These are phyloP conservation scores for Urochloa ruziziensis DNA, from an alignment of 176 grass and related monocot genomes.

Conservation along the genomic window DNA sequence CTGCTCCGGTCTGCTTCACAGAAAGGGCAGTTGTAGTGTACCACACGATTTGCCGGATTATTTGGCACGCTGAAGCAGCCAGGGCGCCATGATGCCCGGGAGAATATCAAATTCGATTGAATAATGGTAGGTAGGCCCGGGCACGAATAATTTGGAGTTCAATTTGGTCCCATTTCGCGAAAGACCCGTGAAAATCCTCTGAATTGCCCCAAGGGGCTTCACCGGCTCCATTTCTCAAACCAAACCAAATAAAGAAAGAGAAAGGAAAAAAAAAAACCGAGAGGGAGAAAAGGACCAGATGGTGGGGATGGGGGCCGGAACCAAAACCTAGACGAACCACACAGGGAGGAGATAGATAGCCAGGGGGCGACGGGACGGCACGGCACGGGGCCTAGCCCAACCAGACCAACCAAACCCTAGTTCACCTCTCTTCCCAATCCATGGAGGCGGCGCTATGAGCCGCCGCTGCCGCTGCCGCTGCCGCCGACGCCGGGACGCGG, in stretches of 20 bases:
- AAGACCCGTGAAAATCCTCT: background rate
- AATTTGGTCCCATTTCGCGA: conserved; percentile 7
- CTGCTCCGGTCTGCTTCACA: background rate
- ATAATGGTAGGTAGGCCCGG: background rate
- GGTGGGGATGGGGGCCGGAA: background rate
- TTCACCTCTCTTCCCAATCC: conserved; percentile 15
- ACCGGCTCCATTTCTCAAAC: conserved; percentile 7
- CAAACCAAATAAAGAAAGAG: conserved; percentile 30
- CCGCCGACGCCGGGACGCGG: background rate
- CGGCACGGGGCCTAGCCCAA: conserved; percentile 35
- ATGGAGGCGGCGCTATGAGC: conserved; percentile 49
- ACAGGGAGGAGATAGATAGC: conserved; percentile 37
- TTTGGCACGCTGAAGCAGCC: conserved; percentile 5
- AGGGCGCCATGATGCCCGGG: background rate
- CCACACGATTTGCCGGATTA: background rate
- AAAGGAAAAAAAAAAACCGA: background rate
- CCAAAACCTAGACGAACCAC: conserved; percentile 57
- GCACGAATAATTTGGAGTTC: background rate
- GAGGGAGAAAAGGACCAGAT: conserved; percentile 15
- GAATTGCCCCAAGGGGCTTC: conserved; percentile 10
- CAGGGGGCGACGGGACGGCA: conserved; percentile 6
- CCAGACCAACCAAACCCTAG: conserved; percentile 45
- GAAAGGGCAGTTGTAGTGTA: background rate
- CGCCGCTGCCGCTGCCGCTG: background rate
- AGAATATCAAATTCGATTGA: background rate